A percentile compares a stretch with the other conserved stretches of the same genome.
Conservation (phyloP, 208 protist genomes). For the Wallacemonas sp. region DNA sequence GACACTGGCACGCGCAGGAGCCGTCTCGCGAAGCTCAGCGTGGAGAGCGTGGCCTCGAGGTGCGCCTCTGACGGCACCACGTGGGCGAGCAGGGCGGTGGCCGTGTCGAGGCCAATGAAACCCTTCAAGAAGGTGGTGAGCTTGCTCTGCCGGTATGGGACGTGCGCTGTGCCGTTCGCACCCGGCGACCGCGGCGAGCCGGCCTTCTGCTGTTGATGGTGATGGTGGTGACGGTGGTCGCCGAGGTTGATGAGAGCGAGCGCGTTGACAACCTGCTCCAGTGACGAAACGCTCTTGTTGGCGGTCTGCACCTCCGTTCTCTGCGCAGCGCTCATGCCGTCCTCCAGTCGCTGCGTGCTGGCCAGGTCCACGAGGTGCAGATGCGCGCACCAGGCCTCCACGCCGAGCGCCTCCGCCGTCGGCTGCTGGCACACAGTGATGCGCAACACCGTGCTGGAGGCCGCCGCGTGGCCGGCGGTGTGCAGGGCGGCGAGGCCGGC, state of each 20-base stretch:
- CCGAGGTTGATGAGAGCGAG: constrained; percentile 23
- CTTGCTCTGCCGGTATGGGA: constrained; percentile 87
- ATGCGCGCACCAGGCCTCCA: constrained; percentile 35
- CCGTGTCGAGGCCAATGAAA: constrained; percentile 68
- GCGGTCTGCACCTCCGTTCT: constrained; percentile 29
- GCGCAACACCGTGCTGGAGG: neutral
- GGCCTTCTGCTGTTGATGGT: constrained; percentile 3
- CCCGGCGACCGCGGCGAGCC: no score
- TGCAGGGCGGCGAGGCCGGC: constrained; percentile 65
- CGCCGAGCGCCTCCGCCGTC: constrained; percentile 23
- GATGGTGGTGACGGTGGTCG: constrained; percentile 50
- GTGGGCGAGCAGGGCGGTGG: constrained; percentile 90
- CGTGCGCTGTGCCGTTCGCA: no score
- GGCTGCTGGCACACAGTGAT: constrained; percentile 15
- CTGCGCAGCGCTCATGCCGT: constrained; percentile 21
- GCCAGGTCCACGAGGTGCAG: constrained; percentile 94
- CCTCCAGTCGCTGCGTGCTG: constrained; percentile 69
- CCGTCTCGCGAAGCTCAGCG: constrained; percentile 89
- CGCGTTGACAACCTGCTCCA: constrained; percentile 91
- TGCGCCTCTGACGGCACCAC: constrained; percentile 56
- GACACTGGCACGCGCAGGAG: constrained; percentile 85
- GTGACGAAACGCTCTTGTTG: constrained; percentile 87
- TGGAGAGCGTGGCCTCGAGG: constrained; percentile 78
- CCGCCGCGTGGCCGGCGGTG: constrained; percentile 37
- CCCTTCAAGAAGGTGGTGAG: constrained; percentile 94